Base-by-base conservation (phyloP, 2,329 filamentous ascomycete species). In the Paraphoma sp. region DNA sequence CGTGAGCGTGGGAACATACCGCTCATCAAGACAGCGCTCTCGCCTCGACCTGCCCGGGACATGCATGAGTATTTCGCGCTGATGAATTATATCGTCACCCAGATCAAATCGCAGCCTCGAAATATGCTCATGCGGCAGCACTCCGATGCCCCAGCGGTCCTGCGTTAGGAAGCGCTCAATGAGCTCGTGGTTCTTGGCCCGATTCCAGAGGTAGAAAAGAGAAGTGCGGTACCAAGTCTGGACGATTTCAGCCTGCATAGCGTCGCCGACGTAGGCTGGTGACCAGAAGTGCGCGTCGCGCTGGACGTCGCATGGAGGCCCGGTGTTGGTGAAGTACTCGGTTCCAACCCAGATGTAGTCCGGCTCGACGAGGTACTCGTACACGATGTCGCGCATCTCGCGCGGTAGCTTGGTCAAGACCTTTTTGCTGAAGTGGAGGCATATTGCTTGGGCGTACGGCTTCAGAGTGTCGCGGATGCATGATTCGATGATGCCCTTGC, bases 201-300 rank as follows among this genome's bases (percentile, higher is more conserved):
- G 45, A 38, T 59, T 48, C 36, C 55, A 56, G 33, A 59, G 51
- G 44, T 52, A 52, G 45, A 60, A 59, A 2, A 51, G 12, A 5
- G 53, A 54, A 12, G 44, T 48, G 7, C 57, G 53, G 33, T 60
- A 60, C 51, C 47, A 60, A 30, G 41, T 57, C 30, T 60, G 51
- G 1, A 53, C 41, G 1, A 60, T 9, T 16, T 57, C 58, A 7
- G 16, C 29, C 9, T 16, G 30, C 48, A 53, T 48, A 1, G 33
- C 42, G 7, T 31, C 23, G 16, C 54, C 54, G 1, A 60, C 54
- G 16, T 44, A 57, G 7, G 53, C 43, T 2, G 9, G 5, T 31
- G 50, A 18, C 51, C 57, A 54, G 28, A 49, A 50, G 29, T 53
- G 54, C 2, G 49, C 48, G 17, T 48, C 41, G 1, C 30, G 18